Evolutionary conservation across 176 grass and related monocot genomes (phyloP).

Genomic region (Pharus latifolius): DNA sequence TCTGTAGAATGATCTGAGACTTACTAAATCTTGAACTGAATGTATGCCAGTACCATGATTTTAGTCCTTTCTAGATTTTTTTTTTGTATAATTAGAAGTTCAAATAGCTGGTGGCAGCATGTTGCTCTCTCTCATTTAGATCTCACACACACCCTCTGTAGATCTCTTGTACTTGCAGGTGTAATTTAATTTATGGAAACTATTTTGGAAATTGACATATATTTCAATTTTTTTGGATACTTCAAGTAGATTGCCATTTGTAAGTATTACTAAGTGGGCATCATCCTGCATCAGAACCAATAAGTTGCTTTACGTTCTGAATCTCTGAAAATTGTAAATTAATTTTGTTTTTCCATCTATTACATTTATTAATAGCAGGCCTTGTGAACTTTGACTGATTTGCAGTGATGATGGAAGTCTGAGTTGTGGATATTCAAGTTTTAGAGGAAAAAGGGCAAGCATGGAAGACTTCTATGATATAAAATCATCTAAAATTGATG

Average conservation of each 20-base stretch:
- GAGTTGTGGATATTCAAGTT: slow-evolving; percentile 96
- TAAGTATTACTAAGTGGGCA: neutral
- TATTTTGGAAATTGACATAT: neutral
- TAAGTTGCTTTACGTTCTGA: neutral
- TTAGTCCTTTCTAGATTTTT: neutral
- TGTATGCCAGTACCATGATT: neutral
- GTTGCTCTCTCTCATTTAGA: neutral
- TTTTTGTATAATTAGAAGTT: neutral
- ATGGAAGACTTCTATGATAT: slow-evolving; percentile 99
- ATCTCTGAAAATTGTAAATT: neutral
- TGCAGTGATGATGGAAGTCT: slow-evolving; percentile 76
- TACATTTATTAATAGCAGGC: slow-evolving; percentile 2
- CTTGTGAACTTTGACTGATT: slow-evolving; percentile 31
- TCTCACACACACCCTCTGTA: too few species aligned
- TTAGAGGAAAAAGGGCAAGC: slow-evolving; percentile 91
- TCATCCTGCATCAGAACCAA: neutral
- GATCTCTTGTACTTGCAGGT: too few species aligned
- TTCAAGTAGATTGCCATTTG: neutral
- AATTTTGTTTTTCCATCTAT: neutral
- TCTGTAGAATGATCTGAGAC: neutral
- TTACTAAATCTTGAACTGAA: neutral
- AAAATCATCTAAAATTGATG: slow-evolving; percentile 76
- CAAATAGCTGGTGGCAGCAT: neutral
- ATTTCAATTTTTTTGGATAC: neutral
- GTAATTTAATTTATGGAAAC: too few species aligned